These are phyloP conservation scores for Aspergillus steynii DNA, from an alignment of 495 filamentous ascomycete genomes.

Conservation along the genomic window DNA sequence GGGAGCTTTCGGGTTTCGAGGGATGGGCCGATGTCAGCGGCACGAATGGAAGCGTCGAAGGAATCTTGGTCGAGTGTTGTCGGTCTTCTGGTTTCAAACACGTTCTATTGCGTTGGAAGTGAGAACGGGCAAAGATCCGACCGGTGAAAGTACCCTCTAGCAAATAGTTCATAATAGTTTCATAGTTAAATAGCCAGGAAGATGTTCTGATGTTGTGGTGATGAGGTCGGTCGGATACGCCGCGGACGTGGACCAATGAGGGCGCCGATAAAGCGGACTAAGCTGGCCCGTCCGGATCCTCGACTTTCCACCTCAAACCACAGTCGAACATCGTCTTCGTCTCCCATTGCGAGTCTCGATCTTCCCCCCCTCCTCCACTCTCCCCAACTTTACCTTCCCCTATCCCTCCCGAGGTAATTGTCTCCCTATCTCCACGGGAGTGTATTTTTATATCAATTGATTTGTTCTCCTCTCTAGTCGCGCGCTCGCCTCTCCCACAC, in stretches of 20 bases:
- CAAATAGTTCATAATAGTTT: too few relatives aligned
- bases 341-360: conserved; percentile 33
- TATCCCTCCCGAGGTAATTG: conserved; percentile 23
- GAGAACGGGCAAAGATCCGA: too few relatives aligned
- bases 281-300: conserved; percentile 43
- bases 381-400: conserved; percentile 12
- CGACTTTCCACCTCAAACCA: conserved; percentile 50
- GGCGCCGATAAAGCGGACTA: conserved; percentile 35
- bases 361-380: conserved; percentile 39
- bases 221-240: conserved; percentile 14
- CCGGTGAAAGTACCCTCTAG: too few relatives aligned
- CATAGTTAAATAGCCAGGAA: too few relatives aligned
- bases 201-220: neutral
- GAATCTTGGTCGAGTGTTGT: neutral
- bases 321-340: conserved; percentile 40
- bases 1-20: neutral
- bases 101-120: too few relatives aligned
- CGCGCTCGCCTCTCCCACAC: conserved; percentile 39
- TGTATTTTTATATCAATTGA: conserved; percentile 30
- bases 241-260: conserved; percentile 36
- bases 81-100: too few relatives aligned
- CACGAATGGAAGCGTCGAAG: neutral
- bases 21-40: neutral
- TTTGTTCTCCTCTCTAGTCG: conserved; percentile 26
- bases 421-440: conserved; percentile 25